A percentile compares a stretch with the other conserved stretches of the same genome.
Evolutionary conservation across 805 yeast species (phyloP).

Genomic region (Candida maesae): DNA sequence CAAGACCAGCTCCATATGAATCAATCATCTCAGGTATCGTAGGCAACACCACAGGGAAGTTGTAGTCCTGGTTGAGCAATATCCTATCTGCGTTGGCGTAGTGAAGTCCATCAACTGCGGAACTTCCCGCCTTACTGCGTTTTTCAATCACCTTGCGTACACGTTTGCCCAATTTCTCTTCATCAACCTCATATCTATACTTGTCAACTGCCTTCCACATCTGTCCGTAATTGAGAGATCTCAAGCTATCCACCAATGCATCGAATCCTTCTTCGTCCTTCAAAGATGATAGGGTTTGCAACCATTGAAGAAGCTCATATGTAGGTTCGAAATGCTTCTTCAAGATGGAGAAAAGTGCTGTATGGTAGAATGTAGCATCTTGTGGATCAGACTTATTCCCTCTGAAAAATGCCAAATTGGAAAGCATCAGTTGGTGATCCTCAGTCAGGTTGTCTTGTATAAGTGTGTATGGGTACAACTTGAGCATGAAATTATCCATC

Average conservation of each 20-base stretch:
- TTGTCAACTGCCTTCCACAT: constrained; percentile 64
- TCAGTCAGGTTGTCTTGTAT: constrained; percentile 26
- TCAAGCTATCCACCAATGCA: constrained; percentile 49
- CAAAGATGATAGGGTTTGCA: constrained; percentile 77
- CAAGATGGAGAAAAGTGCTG: constrained; percentile 61
- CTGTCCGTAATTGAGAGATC: constrained; percentile 62
- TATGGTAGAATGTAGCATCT: constrained; percentile 58
- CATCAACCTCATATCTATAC: constrained; percentile 83
- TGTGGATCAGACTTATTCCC: constrained; percentile 36
- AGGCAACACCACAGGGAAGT: constrained; percentile 43
- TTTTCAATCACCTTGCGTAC: constrained; percentile 19
- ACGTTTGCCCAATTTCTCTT: constrained; percentile 51
- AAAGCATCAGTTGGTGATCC: constrained; percentile 1
- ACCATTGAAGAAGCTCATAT: constrained; percentile 81
- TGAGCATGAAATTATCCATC: constrained; percentile 35
- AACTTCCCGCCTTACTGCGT: constrained; percentile 14
- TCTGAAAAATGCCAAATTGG: constrained; percentile 13
- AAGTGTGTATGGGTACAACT: constrained; percentile 35
- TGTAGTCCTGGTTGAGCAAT: constrained; percentile 40
- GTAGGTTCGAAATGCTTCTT: constrained; percentile 66
- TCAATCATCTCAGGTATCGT: constrained; percentile 67
- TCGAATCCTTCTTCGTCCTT: constrained; percentile 60
- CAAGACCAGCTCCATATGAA: constrained; percentile 73
- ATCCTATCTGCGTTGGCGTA: constrained; percentile 20
- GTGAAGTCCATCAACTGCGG: constrained; percentile 10